A percentile compares a stretch with the other conserved stretches of the same genome.
Evolutionary conservation across 2,329 filamentous ascomycete species (phyloP).

Genomic region (Aspergillus sp.): DNA sequence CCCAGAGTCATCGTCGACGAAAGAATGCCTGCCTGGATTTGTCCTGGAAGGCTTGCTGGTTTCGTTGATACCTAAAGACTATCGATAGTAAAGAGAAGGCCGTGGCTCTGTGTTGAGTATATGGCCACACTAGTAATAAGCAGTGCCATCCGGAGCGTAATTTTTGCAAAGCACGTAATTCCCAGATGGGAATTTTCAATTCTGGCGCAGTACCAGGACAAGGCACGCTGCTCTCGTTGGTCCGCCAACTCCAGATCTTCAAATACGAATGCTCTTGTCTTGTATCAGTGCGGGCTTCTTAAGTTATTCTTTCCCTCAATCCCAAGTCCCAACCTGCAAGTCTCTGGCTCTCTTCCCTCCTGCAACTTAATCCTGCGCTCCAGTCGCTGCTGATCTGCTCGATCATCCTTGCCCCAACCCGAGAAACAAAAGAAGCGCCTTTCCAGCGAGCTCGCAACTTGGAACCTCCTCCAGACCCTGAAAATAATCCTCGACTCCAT

Average conservation of each 20-base stretch:
- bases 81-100: too few species aligned
- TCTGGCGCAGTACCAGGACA: constrained; percentile 7
- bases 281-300: constrained; percentile 18
- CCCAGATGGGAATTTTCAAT: constrained; percentile 2
- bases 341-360: constrained; percentile 10
- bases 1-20: too few species aligned
- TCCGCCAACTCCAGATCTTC: constrained; percentile 16
- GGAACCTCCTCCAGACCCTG: constrained; percentile 7
- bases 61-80: background rate
- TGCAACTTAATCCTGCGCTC: constrained; percentile 11
- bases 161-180: background rate
- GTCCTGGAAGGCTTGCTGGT: background rate
- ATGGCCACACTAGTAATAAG: background rate
- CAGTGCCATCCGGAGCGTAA: background rate
- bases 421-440: background rate
- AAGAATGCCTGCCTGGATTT: too few species aligned
- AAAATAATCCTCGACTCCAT: constrained; percentile 13
- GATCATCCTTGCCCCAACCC: constrained; percentile 1
- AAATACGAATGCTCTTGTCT: constrained; percentile 19
- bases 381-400: background rate
- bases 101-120: too few species aligned
- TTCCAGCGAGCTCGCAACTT: constrained; percentile 1
- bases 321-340: background rate
- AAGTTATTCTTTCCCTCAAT: constrained; percentile 5
- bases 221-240: constrained; percentile 12